Conservation (phyloP, 257 asterid species). For the Apocynum venetum region DNA sequence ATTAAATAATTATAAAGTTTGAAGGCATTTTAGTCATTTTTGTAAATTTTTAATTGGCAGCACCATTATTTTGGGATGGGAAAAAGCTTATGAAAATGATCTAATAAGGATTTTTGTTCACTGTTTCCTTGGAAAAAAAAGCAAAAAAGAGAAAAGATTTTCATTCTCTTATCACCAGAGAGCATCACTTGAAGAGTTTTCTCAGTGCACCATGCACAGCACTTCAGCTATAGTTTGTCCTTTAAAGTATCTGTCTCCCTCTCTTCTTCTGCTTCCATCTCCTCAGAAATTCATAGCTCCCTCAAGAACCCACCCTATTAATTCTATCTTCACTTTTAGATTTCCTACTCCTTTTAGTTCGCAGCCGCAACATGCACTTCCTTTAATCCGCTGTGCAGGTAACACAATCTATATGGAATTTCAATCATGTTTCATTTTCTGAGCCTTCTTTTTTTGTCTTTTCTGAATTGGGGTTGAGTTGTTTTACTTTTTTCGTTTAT, state of each 20-base stretch:
- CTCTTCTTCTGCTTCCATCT: slow-evolving; percentile 12
- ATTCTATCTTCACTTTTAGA: slow-evolving; percentile 14
- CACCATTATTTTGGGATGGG: no score
- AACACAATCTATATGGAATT: slow-evolving; percentile 10
- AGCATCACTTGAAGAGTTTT: not conserved
- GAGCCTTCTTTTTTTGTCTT: not conserved
- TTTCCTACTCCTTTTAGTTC: slow-evolving; percentile 19
- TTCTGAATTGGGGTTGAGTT: not conserved
- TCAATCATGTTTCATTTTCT: not conserved
- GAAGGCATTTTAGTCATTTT: no score
- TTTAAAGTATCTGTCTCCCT: slow-evolving; percentile 27
- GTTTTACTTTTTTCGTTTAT: not conserved
- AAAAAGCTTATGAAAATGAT: no score
- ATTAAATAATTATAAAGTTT: no score
- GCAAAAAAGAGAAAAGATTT: no score
- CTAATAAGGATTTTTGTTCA: no score
- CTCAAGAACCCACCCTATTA: slow-evolving; percentile 20
- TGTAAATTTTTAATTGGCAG: no score
- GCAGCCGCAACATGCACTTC: slow-evolving; percentile 27
- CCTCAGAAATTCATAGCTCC: slow-evolving; percentile 17
- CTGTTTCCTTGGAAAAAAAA: no score
- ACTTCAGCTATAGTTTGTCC: slow-evolving; percentile 40
- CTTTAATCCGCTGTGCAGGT: slow-evolving; percentile 40
- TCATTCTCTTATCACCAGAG: no score
- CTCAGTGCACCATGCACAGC: slow-evolving; percentile 36